Base-by-base conservation (phyloP, 2,329 filamentous ascomycete species). In the Cytospora piceae region DNA sequence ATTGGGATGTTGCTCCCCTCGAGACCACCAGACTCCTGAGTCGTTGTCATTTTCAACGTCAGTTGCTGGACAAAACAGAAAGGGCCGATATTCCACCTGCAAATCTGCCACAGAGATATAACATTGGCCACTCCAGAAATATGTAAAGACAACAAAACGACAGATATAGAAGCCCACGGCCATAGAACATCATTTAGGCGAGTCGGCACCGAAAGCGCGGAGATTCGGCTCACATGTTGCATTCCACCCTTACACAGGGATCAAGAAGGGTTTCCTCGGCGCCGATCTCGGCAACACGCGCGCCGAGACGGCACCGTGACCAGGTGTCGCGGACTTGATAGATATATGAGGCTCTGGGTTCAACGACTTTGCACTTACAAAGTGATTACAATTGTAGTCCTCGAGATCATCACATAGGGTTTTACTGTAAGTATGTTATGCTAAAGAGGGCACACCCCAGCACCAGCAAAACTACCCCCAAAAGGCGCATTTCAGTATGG, bases 211-310 rank as follows among this genome's bases (percentile, higher is more conserved):
- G 46, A 14, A 24, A 49, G 46, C 46, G n/a, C 14, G n/a, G n/a
- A 12, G n/a, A 4, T 15, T 49, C 46, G 46, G 46, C 46, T 49
- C 17, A 8, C 3, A 4, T 46, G 20, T 46, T 17, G n/a, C 42
- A n/a, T 46, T 46, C 15, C 68, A 68, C 2, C 74, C 73, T 22
- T 69, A 73, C 27, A 70, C 73, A 63, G 72, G 74, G 49, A 67
- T 82, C 12, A 74, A 81, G 0, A 78, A 81, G 56, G 63, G 83
- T 3, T 77, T 81, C 0, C 75, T 77, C 2, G 81, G 81, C 83
- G 2, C 67, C 84, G 63, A 73, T 80, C 64, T 79, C 80, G 7
- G 77, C 78, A 0, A 80, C 27, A 29, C 27, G 5, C 27, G 3
- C 27, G 27, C 27, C 27, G 27, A 29, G 27, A 29, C 27, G 27